Conservation (phyloP, 2,329 filamentous ascomycete genomes). For the Stagonosporopsis tanaceti region DNA sequence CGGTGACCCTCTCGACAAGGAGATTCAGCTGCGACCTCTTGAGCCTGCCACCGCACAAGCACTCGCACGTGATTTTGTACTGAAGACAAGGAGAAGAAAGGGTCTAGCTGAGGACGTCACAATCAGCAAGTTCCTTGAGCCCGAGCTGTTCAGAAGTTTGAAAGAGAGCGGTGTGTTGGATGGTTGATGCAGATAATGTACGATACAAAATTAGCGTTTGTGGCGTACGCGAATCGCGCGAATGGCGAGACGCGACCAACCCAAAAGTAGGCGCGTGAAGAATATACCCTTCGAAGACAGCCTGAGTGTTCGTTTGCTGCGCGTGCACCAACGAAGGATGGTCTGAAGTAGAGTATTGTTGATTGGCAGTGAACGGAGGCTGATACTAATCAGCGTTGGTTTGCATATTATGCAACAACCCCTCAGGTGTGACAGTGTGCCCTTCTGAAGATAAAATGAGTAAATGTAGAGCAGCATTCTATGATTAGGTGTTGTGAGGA, state of each 20-base stretch:
- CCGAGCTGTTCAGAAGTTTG: conserved; percentile 86
- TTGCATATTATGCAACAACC: not conserved
- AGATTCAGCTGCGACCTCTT: conserved; percentile 80
- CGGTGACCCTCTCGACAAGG: conserved; percentile 90
- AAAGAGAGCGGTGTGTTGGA: conserved; percentile 90
- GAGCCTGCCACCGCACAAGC: conserved; percentile 89
- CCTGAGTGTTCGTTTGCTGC: not conserved
- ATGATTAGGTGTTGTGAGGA: not conserved
- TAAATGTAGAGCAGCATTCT: not conserved
- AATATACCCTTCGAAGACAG: conserved; percentile 16
- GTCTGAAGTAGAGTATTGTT: not conserved
- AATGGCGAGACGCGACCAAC: not conserved
- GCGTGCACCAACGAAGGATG: not conserved
- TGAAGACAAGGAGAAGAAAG: conserved; percentile 94
- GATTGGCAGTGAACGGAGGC: not conserved
- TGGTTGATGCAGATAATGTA: conserved; percentile 43
- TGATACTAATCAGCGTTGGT: not conserved
- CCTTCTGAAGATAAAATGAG: not conserved
- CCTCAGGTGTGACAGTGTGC: not conserved
- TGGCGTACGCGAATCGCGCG: conserved; percentile 1
- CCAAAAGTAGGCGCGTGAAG: conserved; percentile 1
- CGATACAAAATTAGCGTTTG: conserved; percentile 12
- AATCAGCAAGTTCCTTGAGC: conserved; percentile 94
- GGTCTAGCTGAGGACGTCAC: conserved; percentile 94
- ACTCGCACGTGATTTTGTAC: conserved; percentile 92